Evolutionary conservation across 176 grass and related monocot species (phyloP).

Genomic region (Tuctoria greenei): DNA sequence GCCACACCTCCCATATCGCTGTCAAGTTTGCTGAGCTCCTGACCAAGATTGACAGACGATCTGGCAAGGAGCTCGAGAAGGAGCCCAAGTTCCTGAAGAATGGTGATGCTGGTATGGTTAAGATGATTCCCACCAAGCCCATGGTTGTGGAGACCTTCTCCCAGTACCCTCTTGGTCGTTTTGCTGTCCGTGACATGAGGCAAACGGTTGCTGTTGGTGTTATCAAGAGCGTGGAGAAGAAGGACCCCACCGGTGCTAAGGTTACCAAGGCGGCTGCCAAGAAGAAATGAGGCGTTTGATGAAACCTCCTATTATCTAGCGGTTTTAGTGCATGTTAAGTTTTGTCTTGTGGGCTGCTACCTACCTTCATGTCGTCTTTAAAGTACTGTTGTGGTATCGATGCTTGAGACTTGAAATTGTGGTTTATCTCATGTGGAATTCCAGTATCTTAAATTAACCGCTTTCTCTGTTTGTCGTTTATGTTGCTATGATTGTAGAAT

Average conservation of each 20-base stretch:
- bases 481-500: too few relatives aligned
- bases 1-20: slow-evolving; percentile 85
- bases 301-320: not conserved
- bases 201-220: slow-evolving; percentile 85
- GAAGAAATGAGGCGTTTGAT: slow-evolving; percentile 64
- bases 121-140: slow-evolving; percentile 91
- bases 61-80: slow-evolving; percentile 87
- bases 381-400: not conserved
- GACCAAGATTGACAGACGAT: slow-evolving; percentile 80
- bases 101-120: slow-evolving; percentile 73
- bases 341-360: not conserved
- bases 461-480: too few relatives aligned
- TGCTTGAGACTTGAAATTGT: not conserved
- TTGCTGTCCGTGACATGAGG: slow-evolving; percentile 76
- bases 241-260: slow-evolving; percentile 78
- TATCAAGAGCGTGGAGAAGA: slow-evolving; percentile 85
- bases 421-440: not conserved
- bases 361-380: not conserved
- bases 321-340: not conserved
- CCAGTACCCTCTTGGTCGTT: slow-evolving; percentile 64
- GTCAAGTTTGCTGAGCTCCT: slow-evolving; percentile 74
- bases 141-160: slow-evolving; percentile 87
- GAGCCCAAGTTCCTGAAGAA: slow-evolving; percentile 84
- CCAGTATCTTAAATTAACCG: too few relatives aligned
- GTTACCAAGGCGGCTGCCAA: slow-evolving; percentile 82